Conservation (phyloP, 73 alveolate genomes). For the Stentor coeruleus region DNA sequence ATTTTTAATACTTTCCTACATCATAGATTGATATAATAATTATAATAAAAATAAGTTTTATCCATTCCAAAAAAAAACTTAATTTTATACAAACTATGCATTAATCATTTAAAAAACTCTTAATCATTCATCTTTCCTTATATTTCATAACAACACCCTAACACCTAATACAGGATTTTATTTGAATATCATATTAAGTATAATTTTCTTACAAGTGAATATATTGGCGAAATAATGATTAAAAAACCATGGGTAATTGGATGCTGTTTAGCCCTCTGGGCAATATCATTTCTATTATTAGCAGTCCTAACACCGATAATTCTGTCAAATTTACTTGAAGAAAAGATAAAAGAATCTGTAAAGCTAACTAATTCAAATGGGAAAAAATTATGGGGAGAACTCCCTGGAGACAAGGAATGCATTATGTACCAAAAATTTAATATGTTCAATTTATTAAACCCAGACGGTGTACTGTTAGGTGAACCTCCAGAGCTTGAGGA, state of each 20-base stretch:
- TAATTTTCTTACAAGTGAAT: too few species aligned
- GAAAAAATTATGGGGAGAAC: neutral
- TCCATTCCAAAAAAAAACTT: too few species aligned
- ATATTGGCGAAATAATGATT: too few species aligned
- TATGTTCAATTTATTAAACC: neutral
- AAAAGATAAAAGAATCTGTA: neutral
- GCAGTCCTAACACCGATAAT: slow-evolving; percentile 4
- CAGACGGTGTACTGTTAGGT: slow-evolving; percentile 7
- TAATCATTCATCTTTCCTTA: too few species aligned
- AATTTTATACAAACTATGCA: too few species aligned
- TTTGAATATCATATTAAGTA: too few species aligned
- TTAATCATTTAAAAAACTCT: too few species aligned
- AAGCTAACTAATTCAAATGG: neutral
- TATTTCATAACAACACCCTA: too few species aligned
- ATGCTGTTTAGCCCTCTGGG: neutral
- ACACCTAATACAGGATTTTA: too few species aligned
- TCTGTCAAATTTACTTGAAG: neutral
- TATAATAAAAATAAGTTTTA: too few species aligned
- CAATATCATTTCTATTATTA: neutral
- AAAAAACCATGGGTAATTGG: neutral
- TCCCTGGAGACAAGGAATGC: neutral
- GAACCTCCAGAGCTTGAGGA: neutral
- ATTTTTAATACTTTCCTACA: too few species aligned
- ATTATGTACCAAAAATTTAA: neutral
- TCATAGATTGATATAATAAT: too few species aligned